Evolutionary conservation across 192 early-diverging fungal genomes (phyloP).

Genomic region (Dissophora globulifera): DNA sequence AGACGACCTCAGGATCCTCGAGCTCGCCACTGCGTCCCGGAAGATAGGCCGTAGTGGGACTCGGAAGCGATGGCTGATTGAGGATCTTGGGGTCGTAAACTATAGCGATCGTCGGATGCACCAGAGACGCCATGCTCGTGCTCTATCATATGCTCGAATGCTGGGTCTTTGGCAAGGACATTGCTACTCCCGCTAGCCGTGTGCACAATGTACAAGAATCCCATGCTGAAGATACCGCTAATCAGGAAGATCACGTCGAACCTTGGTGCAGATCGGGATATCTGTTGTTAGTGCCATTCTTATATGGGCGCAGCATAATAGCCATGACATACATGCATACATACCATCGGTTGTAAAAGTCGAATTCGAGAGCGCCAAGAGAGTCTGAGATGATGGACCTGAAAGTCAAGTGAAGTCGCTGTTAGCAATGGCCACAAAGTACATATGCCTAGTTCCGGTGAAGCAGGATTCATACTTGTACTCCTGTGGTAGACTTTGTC

Average conservation of each 20-base stretch:
- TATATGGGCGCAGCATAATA: too few relatives aligned
- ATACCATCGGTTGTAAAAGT: constrained; percentile 88
- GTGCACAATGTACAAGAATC: constrained; percentile 78
- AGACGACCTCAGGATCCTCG: constrained; percentile 11
- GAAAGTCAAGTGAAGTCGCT: neutral
- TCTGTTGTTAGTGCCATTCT: neutral
- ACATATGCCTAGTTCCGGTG: too few relatives aligned
- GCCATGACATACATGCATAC: neutral
- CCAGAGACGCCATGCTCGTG: constrained; percentile 1
- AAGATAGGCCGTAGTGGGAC: constrained; percentile 10
- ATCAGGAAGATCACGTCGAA: constrained; percentile 93
- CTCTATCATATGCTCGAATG: constrained; percentile 37
- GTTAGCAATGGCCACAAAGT: neutral
- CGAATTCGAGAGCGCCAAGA: constrained; percentile 84
- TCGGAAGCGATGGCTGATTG: constrained; percentile 13
- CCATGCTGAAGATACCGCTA: constrained; percentile 75
- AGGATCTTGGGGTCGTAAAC: neutral
- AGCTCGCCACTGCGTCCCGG: constrained; percentile 33
- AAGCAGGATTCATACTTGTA: constrained; percentile 52
- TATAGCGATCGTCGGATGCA: constrained; percentile 5
- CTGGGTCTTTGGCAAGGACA: constrained; percentile 41
- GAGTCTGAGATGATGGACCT: constrained; percentile 82
- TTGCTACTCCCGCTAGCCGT: constrained; percentile 63
- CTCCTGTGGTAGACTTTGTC: constrained; percentile 85
- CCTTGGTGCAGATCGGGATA: constrained; percentile 36